phyloP scores from a whole-genome alignment of 1,284 basidiomycete species.

The Ganoderma lucidum region DNA sequence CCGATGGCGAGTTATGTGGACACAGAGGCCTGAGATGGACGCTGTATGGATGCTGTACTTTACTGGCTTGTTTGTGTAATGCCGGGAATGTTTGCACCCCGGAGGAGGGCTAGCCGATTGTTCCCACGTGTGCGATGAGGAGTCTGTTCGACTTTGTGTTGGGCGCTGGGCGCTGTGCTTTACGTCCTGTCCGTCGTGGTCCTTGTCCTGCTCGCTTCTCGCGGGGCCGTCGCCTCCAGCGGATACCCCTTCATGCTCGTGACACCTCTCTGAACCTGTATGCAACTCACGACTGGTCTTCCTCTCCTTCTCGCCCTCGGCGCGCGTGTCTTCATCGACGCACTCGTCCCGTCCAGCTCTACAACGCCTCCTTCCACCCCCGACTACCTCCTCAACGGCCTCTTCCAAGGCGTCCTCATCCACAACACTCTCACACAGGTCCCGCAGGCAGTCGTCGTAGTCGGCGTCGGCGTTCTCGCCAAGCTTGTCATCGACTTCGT shows the following conservation, averaged over 20 bases:
- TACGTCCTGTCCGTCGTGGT: slow-evolving; percentile 25
- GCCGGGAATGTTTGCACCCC: neutral
- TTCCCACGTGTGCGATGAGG: slow-evolving; percentile 29
- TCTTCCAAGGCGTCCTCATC: slow-evolving; percentile 78
- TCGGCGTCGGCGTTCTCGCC: slow-evolving; percentile 61
- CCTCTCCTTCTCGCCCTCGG: slow-evolving; percentile 64
- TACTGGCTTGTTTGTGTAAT: slow-evolving; percentile 30
- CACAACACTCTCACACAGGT: slow-evolving; percentile 68
- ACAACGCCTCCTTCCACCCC: slow-evolving; percentile 51
- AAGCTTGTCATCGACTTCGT: slow-evolving; percentile 71
- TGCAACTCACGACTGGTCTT: slow-evolving; percentile 52
- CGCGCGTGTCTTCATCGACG: slow-evolving; percentile 72
- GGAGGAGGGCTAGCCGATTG: neutral
- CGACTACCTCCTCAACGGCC: slow-evolving; percentile 70
- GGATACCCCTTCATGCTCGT: slow-evolving; percentile 36
- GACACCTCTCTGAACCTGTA: slow-evolving; percentile 34
- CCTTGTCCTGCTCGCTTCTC: slow-evolving; percentile 30
- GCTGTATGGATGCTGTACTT: slow-evolving; percentile 28
- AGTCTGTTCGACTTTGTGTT: slow-evolving; percentile 15
- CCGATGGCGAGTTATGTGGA: slow-evolving; percentile 91
- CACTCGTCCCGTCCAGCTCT: slow-evolving; percentile 43
- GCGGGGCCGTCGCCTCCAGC: slow-evolving; percentile 35
- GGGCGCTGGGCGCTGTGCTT: slow-evolving; percentile 9
- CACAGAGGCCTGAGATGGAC: slow-evolving; percentile 45
- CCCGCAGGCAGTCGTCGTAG: slow-evolving; percentile 59